Evolutionary conservation across 345 rosid genomes (phyloP).

Genomic region (Citrus cavaleriei): DNA sequence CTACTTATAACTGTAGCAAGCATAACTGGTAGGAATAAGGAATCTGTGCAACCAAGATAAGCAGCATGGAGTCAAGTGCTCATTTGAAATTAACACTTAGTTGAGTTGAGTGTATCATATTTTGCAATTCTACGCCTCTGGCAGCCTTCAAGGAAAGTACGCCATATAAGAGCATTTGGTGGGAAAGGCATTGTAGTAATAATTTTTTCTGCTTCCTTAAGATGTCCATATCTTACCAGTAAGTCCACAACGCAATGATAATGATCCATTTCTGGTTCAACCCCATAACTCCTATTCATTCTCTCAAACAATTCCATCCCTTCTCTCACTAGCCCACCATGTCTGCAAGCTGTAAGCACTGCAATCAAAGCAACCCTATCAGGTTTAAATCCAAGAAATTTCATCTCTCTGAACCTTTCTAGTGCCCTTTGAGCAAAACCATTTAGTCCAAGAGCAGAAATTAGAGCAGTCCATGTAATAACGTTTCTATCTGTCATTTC

Average conservation of each 20-base stretch:
- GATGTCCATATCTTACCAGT: conserved; percentile 54
- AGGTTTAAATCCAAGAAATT: conserved; percentile 49
- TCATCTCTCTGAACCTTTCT: conserved; percentile 54
- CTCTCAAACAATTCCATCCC: conserved; percentile 63
- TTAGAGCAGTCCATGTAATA: conserved; percentile 78
- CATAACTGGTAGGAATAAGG: neutral
- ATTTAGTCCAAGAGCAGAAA: conserved; percentile 70
- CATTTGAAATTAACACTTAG: neutral
- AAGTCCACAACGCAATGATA: conserved; percentile 72
- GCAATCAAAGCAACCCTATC: conserved; percentile 70
- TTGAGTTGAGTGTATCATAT: conserved; percentile 1
- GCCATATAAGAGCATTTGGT: conserved; percentile 63
- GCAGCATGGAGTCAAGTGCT: neutral
- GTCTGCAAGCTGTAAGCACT: conserved; percentile 68
- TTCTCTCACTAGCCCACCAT: conserved; percentile 66
- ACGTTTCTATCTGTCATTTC: conserved; percentile 46
- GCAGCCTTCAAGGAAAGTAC: conserved; percentile 73
- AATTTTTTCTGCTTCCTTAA: conserved; percentile 62
- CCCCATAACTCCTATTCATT: conserved; percentile 46
- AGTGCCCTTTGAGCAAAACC: conserved; percentile 61
- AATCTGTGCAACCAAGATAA: neutral
- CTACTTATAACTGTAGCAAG: neutral
- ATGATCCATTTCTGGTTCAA: conserved; percentile 72
- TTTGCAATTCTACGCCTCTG: conserved; percentile 26
- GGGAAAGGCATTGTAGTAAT: conserved; percentile 70